These are phyloP conservation scores for Uncinocarpus reesii DNA, from an alignment of 2,329 filamentous ascomycete species.

Conservation along the genomic window DNA sequence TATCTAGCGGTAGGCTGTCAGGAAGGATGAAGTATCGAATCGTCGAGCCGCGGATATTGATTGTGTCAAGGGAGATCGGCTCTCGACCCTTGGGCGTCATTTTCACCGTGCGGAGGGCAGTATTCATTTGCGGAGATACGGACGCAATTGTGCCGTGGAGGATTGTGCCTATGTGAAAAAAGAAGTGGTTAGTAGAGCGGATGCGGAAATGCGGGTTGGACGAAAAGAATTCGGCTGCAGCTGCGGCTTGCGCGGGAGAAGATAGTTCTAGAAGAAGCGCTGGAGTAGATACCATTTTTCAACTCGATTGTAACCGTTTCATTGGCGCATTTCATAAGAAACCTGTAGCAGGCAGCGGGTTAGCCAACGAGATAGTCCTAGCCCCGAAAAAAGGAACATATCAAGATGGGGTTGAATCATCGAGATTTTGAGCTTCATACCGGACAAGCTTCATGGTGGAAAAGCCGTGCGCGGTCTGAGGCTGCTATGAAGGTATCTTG, in stretches of 20 bases:
- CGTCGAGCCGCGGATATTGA: slow-evolving; percentile 92
- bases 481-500: neutral
- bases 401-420: neutral
- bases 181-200: neutral
- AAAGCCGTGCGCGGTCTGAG: neutral
- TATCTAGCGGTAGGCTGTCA: slow-evolving; percentile 89
- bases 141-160: slow-evolving; percentile 94
- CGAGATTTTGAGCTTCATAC: slow-evolving; percentile 45
- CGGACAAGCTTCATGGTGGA: slow-evolving; percentile 89
- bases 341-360: slow-evolving; percentile 47
- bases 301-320: slow-evolving; percentile 97
- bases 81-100: slow-evolving; percentile 88
- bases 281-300: slow-evolving; percentile 71
- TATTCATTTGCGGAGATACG: slow-evolving; percentile 98
- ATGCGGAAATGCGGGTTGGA: neutral
- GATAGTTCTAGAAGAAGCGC: too few relatives aligned
- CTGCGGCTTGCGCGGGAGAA: too few relatives aligned
- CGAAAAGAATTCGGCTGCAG: neutral
- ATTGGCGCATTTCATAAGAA: slow-evolving; percentile 98
- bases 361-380: neutral
- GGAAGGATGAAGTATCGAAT: slow-evolving; percentile 96
- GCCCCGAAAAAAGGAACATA: neutral
- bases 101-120: slow-evolving; percentile 85
- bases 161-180: slow-evolving; percentile 62
- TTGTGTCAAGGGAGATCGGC: slow-evolving; percentile 78